Evolutionary conservation across 352 stramenopile species (phyloP).

Genomic region (Pilasporangium apinafurcum): DNA sequence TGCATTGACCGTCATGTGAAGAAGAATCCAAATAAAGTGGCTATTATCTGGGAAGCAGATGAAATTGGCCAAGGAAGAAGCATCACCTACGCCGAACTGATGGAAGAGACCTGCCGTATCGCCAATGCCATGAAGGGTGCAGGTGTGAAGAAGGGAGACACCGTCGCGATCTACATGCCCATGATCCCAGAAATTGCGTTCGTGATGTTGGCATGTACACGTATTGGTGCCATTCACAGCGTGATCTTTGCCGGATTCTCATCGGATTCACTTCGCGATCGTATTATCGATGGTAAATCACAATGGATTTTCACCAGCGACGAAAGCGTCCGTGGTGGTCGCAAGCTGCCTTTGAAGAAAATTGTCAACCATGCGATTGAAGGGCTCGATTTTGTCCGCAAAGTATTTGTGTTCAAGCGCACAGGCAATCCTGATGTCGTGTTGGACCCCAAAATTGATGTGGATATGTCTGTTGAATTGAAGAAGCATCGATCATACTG

Average conservation of each 20-base stretch:
- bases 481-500: constrained; percentile 91
- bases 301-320: constrained; percentile 94
- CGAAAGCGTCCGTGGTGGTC: constrained; percentile 90
- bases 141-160: constrained; percentile 75
- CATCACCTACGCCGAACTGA: constrained; percentile 91
- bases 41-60: constrained; percentile 97
- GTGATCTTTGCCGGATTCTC: constrained; percentile 97
- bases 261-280: constrained; percentile 91
- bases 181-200: constrained; percentile 98
- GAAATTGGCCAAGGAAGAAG: constrained; percentile 87
- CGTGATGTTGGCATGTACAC: constrained; percentile 96
- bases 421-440: constrained; percentile 65
- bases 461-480: constrained; percentile 92
- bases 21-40: constrained; percentile 78
- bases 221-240: constrained; percentile 96
- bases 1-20: constrained; percentile 94
- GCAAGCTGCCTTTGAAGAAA: constrained; percentile 92
- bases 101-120: constrained; percentile 86
- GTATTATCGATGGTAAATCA: constrained; percentile 88
- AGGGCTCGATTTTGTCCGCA: constrained; percentile 85
- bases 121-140: constrained; percentile 86
- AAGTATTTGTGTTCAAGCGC: constrained; percentile 95
- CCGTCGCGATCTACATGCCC: constrained; percentile 96
- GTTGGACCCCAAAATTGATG: constrained; percentile 81
- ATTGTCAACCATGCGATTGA: constrained; percentile 93